Evolutionary conservation across 2,329 filamentous ascomycete species (phyloP).

Genomic region (Thielaviopsis ethacetica): DNA sequence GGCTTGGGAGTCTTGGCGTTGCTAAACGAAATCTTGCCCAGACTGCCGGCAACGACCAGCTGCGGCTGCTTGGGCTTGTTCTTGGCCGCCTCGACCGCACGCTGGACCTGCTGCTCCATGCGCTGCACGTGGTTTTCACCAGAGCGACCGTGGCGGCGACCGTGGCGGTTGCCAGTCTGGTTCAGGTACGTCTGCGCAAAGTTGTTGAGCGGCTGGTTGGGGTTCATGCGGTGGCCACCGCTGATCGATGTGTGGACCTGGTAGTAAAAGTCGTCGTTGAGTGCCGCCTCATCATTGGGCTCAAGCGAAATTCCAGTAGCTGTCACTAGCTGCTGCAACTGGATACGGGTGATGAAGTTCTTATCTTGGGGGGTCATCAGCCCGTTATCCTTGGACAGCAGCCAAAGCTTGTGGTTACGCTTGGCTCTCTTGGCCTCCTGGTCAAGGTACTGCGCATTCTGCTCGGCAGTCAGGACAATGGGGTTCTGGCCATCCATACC

Average conservation of each 20-base stretch:
- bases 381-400: conserved; percentile 85
- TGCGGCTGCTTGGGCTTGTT: conserved; percentile 96
- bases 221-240: conserved; percentile 75
- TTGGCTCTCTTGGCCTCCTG: conserved; percentile 93
- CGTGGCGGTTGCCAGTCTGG: conserved; percentile 74
- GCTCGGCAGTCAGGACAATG: conserved; percentile 58
- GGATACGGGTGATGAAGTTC: conserved; percentile 96
- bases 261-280: conserved; percentile 95
- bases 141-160: conserved; percentile 59
- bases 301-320: conserved; percentile 80
- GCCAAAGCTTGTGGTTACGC: conserved; percentile 93
- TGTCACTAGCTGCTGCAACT: conserved; percentile 86
- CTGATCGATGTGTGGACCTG: conserved; percentile 94
- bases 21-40: conserved; percentile 97
- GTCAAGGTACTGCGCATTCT: conserved; percentile 67
- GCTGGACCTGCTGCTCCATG: conserved; percentile 98
- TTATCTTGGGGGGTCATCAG: conserved; percentile 99
- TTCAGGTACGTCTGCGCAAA: conserved; percentile 97
- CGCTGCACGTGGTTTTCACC: conserved; percentile 96
- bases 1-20: conserved; percentile 96
- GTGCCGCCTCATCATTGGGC: conserved; percentile 58
- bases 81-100: conserved; percentile 92
- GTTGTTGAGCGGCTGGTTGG: conserved; percentile 82
- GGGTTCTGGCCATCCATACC: conserved; percentile 4
- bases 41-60: conserved; percentile 83